Base-by-base conservation (phyloP, 2,329 filamentous ascomycete species). In the Neofusicoccum laricinum region DNA sequence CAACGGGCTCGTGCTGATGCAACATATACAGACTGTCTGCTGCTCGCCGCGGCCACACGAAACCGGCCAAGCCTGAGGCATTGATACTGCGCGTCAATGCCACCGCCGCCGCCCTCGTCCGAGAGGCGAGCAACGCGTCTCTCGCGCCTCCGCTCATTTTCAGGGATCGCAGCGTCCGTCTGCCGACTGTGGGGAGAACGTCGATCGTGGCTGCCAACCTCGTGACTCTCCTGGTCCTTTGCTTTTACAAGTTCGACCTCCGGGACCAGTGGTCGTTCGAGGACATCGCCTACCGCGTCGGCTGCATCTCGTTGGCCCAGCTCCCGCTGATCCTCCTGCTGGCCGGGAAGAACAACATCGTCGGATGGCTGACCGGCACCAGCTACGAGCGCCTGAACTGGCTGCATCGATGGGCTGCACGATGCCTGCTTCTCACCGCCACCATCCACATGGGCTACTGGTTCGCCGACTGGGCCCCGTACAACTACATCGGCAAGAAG, bases 371-470 rank as follows among this genome's bases (percentile, higher is more conserved):
- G 25, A 81, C 84, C 3, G 89, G 88, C 11, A 82, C 84, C 10
- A 87, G 87, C 66, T 86, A 91, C 70, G 89, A 91, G 75, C 82
- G 87, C 8, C 78, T 91, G 65, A 91, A 90, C 72, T 91, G 89
- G 89, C 76, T 91, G 61, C 89, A 92, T 70, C 84, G 89, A 66
- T 92, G 89, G 89, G 85, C 88, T 10, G 87, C 86, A 2, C 83
- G 89, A 65, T 89, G 87, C 63, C 85, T 91, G 77, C 83, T 91
- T 40, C 77, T 91, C 15, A 90, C 87, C 0, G 86, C 85, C 1
- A 87, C 88, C 0, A 82, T 91, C 3, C 89, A 92, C 69, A 88
- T 90, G 66, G 89, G 86, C 69, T 86, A 89, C 73, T 91, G 90
- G 73, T 88, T 87, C 76, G 78, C 79, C 2, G 83, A 88, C 71